Evolutionary conservation across 768 basidiomycete species (phyloP).

Genomic region (Dentipellis sp.): DNA sequence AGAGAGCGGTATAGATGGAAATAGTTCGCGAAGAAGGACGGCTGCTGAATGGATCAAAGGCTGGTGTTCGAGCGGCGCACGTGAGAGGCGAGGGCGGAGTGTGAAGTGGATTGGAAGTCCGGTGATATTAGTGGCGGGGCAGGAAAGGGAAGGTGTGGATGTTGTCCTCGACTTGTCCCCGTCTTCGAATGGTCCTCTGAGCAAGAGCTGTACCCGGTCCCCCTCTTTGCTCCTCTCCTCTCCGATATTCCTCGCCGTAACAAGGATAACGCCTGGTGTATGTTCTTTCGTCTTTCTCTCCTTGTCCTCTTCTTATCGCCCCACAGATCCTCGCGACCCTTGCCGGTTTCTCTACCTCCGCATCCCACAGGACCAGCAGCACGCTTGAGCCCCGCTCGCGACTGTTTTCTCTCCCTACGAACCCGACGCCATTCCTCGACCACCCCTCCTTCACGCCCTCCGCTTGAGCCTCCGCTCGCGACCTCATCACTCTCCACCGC

Average conservation of each 20-base stretch:
- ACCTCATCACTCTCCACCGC: constrained; percentile 1
- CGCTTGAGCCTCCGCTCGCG: constrained; percentile 11
- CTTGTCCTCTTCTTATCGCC: background rate
- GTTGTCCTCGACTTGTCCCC: background rate
- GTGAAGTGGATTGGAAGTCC: background rate
- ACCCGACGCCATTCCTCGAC: constrained; percentile 8
- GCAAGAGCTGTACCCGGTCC: constrained; percentile 16
- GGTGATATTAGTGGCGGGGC: background rate
- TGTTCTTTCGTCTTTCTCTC: constrained; percentile 8
- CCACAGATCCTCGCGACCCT: constrained; percentile 87
- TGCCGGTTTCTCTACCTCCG: constrained; percentile 67
- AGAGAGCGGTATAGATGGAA: background rate
- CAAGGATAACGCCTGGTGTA: constrained; percentile 48
- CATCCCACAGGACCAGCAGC: constrained; percentile 31
- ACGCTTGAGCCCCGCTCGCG: constrained; percentile 52
- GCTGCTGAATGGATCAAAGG: background rate
- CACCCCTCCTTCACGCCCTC: background rate
- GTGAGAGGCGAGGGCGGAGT: background rate
- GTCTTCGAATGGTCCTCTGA: constrained; percentile 15
- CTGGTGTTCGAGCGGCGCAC: background rate
- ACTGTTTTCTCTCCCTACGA: constrained; percentile 19
- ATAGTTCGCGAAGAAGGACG: background rate
- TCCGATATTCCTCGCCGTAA: constrained; percentile 38
- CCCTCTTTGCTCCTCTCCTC: constrained; percentile 20
- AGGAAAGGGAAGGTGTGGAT: background rate